Percentiles rank a stretch among this genome's conserved stretches.
These are phyloP conservation scores for Solanum pinnatisectum DNA, from an alignment of 257 asterid genomes.

Conservation along the genomic window DNA sequence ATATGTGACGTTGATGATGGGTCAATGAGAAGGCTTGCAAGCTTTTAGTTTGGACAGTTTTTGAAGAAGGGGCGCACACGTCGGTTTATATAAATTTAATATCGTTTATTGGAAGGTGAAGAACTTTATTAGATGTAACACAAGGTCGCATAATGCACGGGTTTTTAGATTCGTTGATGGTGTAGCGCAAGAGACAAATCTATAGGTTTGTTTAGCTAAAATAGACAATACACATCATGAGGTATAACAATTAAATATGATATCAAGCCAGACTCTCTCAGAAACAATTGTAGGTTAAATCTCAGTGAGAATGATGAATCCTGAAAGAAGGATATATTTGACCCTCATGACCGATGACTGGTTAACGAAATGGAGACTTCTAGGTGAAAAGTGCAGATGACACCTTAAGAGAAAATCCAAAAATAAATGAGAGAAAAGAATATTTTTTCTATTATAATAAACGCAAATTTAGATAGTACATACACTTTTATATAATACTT, in stretches of 20 bases:
- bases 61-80: background rate
- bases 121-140: background rate
- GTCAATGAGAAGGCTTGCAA: background rate
- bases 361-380: no score
- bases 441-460: background rate
- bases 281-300: background rate
- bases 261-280: background rate
- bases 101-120: background rate
- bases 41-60: background rate
- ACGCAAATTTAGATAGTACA: no score
- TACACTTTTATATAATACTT: background rate
- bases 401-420: background rate
- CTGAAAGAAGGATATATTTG: background rate
- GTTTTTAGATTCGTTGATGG: background rate
- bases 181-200: fast-evolving
- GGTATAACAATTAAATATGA: background rate
- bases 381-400: background rate
- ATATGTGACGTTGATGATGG: background rate
- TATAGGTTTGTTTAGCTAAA: background rate
- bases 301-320: background rate
- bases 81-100: fast-evolving
- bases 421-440: background rate
- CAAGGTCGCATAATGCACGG: fast-evolving
- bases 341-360: background rate
- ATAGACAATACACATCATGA: background rate